Base-by-base conservation (phyloP, 2,329 filamentous ascomycete species). In the Myriosclerotinia curreyana region DNA sequence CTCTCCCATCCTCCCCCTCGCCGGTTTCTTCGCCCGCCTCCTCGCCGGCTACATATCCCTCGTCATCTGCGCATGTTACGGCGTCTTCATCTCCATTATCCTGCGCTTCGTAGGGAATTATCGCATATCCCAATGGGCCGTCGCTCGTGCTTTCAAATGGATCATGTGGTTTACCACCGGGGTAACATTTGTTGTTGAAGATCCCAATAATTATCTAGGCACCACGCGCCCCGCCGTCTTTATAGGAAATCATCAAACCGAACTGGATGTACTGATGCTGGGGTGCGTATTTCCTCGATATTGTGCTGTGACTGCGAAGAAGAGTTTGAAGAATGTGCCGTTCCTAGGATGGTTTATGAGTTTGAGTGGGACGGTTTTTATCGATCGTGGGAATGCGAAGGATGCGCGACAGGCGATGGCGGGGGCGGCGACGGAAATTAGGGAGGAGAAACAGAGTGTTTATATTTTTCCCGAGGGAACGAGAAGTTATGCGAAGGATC, bases 331-430 rank as follows among this genome's bases (percentile, higher is more conserved):
- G 76, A 86, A 83, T 67, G 79, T 89, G 44, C 95, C 95, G 0
- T 86, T 99, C 75, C 81, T 99, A 63, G 95, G 95, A 66, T 96
- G 92, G 92, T 99, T 96, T 80, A 99, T 91, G 87, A 77, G 85
- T 56, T 82, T 97, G 65, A 92, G 88, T 69, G 92, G 93, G 68
- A 90, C 91, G 69, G 89, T 99, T 74, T 99, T 98, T 79, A 96
- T 99, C 79, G 92, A 99, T 77, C 90, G 95, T 74, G 86, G 86
- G 72, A 96, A 96, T 77, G 85, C 86, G 70, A 85, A 87, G 75
- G 91, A 90, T 69, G 93, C 95, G 28, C 83, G 95, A 69, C 86
- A 89, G 68, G 92, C 92, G 60, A 96, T 99, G 83, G 84, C 88
- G 70, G 86, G 89, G 60, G 95, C 95, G 48, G 91, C 91, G 55